Conservation (phyloP, 176 grass and related monocot genomes). For the Ananas comosus region DNA sequence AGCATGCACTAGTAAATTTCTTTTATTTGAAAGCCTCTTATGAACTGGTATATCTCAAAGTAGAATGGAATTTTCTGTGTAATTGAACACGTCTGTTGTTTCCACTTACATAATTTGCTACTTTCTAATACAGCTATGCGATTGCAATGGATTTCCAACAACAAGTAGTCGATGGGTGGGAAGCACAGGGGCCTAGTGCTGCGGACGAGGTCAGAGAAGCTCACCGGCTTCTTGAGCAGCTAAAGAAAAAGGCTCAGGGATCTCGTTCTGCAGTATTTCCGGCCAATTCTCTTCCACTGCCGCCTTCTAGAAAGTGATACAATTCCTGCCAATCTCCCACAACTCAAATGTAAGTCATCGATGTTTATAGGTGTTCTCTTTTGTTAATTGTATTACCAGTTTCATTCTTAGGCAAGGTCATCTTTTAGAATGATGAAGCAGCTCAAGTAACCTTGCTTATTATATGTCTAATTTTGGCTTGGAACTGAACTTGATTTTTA, state of each 20-base stretch:
- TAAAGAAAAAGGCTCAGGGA: slow-evolving; percentile 44
- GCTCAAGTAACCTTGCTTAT: too few relatives aligned
- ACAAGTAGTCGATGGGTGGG: slow-evolving; percentile 38
- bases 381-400: too few relatives aligned
- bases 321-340: neutral
- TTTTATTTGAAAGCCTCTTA: too few relatives aligned
- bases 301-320: slow-evolving; percentile 18
- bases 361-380: too few relatives aligned
- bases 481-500: neutral
- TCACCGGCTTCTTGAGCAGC: slow-evolving; percentile 33
- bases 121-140: slow-evolving; percentile 34
- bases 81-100: neutral
- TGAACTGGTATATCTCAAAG: neutral
- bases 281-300: slow-evolving; percentile 39
- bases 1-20: too few relatives aligned
- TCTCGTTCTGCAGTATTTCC: slow-evolving; percentile 41
- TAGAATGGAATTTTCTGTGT: neutral
- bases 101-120: slow-evolving; percentile 1
- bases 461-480: neutral
- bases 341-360: neutral
- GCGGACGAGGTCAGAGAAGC: slow-evolving; percentile 32
- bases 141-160: slow-evolving; percentile 42
- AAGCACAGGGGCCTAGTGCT: slow-evolving; percentile 23
- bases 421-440: neutral
- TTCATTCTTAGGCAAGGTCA: neutral